phyloP scores from a whole-genome alignment of 257 asterid genomes.

The Eustoma russellianum region DNA sequence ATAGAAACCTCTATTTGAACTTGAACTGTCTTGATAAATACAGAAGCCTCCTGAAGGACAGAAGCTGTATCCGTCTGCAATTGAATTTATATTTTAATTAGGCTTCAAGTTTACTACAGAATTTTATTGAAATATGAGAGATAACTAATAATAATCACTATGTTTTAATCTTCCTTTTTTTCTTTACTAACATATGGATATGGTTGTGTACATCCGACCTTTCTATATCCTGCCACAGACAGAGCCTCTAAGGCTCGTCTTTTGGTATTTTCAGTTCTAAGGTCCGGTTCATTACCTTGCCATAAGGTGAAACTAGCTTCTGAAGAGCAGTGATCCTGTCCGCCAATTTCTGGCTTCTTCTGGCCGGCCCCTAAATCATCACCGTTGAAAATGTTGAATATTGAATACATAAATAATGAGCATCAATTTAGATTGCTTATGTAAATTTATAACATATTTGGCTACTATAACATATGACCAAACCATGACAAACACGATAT shows the following conservation, averaged over 20 bases:
- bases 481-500: too few species aligned
- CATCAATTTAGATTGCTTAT: too few species aligned
- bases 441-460: too few species aligned
- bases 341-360: constrained; percentile 46
- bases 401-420: too few species aligned
- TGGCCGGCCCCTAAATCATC: constrained; percentile 12
- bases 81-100: background rate
- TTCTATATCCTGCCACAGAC: too few species aligned
- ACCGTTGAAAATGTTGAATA: too few species aligned
- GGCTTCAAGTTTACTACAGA: background rate
- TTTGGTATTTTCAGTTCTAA: background rate
- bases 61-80: constrained; percentile 61
- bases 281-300: constrained; percentile 33
- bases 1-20: constrained; percentile 40
- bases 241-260: too few species aligned
- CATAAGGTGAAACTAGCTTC: constrained; percentile 63
- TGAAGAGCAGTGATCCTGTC: constrained; percentile 57
- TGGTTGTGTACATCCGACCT: too few species aligned
- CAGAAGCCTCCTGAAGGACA: constrained; percentile 49
- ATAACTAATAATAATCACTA: too few species aligned
- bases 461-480: too few species aligned
- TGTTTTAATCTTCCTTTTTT: too few species aligned
- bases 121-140: background rate
- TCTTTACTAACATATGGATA: too few species aligned
- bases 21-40: constrained; percentile 44